Base-by-base conservation (phyloP, 768 basidiomycete genomes). In the Ramaria sp. region DNA sequence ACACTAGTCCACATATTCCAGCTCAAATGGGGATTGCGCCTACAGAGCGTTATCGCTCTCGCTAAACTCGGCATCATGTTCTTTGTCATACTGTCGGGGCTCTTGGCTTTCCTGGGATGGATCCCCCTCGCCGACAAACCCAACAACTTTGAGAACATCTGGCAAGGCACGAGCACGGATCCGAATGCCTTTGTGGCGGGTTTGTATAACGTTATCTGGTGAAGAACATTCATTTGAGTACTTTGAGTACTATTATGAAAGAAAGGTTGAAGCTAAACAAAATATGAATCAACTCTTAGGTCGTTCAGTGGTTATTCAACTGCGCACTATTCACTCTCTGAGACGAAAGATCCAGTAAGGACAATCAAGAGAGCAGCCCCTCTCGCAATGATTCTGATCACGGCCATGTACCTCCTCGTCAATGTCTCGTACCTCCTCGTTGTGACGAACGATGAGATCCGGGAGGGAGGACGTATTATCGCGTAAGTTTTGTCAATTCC, bases 361-460 rank as follows among this genome's bases (percentile, higher is more conserved):
- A 88, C 85, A 1, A 77, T 89, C 62, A 85, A 81, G 61, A 70
- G 75, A 10, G 87, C 85, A 0, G 83, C 81, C 1, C 83, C 85
- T 0, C 61, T 83, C 2, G 84, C 83, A 0, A 76, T 88, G 72
- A 49, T 71, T 6, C 69, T 72, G 22, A 79, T 86, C n/a, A 72
- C 78, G 0, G 58, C 73, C 0, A 72, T 81, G 5, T 88, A 88
- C 59, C 43, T 88, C 28, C 68, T 77, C 12, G 77, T 84, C 51
- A 86, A 86, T 58, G 61, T 87, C 7, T 83, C 85, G 5, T 89
- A 87, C 64, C 85, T 85, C 61, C 78, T 82, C 0, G 87, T 80
- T 3, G 81, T 88, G 2, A 79, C 81, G 10, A 85, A 82, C 62
- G 67, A 70, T 5, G 83, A 87, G 57, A 86, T 89, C 39, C 63